These are phyloP conservation scores for Gremmenia infestans DNA, from an alignment of 2,329 filamentous ascomycete species.

Conservation along the genomic window DNA sequence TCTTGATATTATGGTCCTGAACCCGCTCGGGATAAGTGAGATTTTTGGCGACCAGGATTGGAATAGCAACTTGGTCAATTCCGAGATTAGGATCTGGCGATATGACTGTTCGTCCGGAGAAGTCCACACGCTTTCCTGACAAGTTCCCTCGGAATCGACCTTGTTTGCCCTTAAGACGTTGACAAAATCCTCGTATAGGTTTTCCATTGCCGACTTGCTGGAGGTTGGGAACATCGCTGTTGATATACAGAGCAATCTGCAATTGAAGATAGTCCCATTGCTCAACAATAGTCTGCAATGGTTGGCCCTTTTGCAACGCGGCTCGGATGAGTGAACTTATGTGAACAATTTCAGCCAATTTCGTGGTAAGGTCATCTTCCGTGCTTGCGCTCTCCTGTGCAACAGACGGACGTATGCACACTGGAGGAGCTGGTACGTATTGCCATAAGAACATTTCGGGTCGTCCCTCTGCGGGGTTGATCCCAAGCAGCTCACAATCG, in stretches of 20 bases:
- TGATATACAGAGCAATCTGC: conserved; percentile 96
- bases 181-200: conserved; percentile 87
- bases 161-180: conserved; percentile 94
- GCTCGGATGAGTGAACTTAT: conserved; percentile 84
- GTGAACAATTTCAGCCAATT: conserved; percentile 93
- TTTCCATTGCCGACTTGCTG: conserved; percentile 84
- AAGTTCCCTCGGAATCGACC: conserved; percentile 95
- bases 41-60: conserved; percentile 87
- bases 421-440: conserved; percentile 86
- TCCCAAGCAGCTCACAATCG: conserved; percentile 86
- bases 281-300: conserved; percentile 88
- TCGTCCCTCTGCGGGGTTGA: conserved; percentile 79
- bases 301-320: conserved; percentile 75
- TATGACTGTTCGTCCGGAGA: conserved; percentile 95
- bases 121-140: conserved; percentile 97
- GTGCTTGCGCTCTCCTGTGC: conserved; percentile 89
- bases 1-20: conserved; percentile 78
- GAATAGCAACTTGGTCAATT: conserved; percentile 91
- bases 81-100: conserved; percentile 92
- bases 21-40: conserved; percentile 92
- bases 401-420: conserved; percentile 91
- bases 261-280: conserved; percentile 97
- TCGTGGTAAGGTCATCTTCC: conserved; percentile 94
- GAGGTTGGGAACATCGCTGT: conserved; percentile 92
- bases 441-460: conserved; percentile 99